Evolutionary conservation across 345 rosid genomes (phyloP).

Genomic region (Moricandia moricandioides): DNA sequence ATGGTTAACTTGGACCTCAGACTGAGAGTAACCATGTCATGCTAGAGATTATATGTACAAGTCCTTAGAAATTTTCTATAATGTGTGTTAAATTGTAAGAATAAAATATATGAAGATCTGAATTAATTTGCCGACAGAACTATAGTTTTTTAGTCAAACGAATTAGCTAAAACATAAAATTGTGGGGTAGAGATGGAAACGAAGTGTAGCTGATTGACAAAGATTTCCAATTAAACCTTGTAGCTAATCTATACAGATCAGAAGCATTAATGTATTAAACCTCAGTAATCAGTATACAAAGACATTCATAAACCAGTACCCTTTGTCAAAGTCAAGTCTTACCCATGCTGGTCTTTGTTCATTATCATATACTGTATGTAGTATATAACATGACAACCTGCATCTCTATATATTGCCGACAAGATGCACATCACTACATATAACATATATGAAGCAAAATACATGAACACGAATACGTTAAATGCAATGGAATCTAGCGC

Average conservation of each 20-base stretch:
- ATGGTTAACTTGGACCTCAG: not conserved
- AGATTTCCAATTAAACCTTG: slow-evolving; percentile 5
- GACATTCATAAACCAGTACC: not conserved
- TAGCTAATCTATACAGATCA: not conserved
- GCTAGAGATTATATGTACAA: not conserved
- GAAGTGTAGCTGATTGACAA: slow-evolving; percentile 21
- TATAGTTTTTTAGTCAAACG: slow-evolving; percentile 14
- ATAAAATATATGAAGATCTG: not conserved
- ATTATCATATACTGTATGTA: not conserved
- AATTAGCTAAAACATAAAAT: not conserved
- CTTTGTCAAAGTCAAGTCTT: slow-evolving; percentile 25
- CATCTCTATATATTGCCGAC: slow-evolving; percentile 18
- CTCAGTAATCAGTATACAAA: not conserved
- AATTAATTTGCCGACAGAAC: slow-evolving; percentile 23
- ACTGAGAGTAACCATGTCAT: not conserved
- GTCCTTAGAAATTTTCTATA: not conserved
- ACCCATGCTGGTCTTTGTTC: slow-evolving; percentile 20
- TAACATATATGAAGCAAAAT: not conserved
- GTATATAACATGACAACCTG: not conserved
- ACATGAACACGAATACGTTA: not conserved
- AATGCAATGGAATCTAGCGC: not conserved
- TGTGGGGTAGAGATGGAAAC: slow-evolving; percentile 19
- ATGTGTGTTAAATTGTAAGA: not conserved
- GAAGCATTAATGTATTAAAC: slow-evolving; percentile 3
- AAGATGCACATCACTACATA: not conserved